A percentile compares a stretch with the other conserved stretches of the same genome.
Evolutionary conservation across 495 filamentous ascomycete species (phyloP).

Genomic region (Penicillium pancosmium): DNA sequence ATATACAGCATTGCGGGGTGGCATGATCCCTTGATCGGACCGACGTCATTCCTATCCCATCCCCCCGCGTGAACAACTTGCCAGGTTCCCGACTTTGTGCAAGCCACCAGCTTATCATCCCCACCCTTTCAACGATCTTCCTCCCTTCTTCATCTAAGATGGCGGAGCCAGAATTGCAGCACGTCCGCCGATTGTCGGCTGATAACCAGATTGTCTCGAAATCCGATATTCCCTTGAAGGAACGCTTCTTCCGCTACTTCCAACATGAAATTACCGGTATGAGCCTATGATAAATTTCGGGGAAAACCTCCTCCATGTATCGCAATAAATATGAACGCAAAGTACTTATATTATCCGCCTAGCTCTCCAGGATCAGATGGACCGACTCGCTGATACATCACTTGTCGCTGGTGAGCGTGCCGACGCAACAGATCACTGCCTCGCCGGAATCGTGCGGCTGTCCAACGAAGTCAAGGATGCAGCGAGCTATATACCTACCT

Average conservation of each 20-base stretch:
- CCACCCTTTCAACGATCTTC: not conserved
- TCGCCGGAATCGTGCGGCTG: conserved; percentile 65
- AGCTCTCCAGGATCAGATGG: conserved; percentile 67
- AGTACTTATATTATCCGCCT: conserved; percentile 17
- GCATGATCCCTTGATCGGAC: conserved; percentile 24
- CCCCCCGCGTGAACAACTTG: conserved; percentile 11
- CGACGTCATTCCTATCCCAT: conserved; percentile 33
- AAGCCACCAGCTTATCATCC: conserved; percentile 2
- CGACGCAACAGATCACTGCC: conserved; percentile 68
- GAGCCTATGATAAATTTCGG: not conserved
- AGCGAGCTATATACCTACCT: conserved; percentile 68
- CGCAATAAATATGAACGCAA: not conserved
- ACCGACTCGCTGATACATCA: conserved; percentile 52
- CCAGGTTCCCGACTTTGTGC: conserved; percentile 2
- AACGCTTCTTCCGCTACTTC: conserved; percentile 79
- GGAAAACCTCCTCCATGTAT: too few relatives aligned
- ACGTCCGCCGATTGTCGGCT: conserved; percentile 40
- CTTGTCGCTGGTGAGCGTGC: conserved; percentile 59
- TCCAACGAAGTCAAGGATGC: conserved; percentile 71
- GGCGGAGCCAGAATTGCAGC: conserved; percentile 35
- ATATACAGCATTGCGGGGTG: conserved; percentile 21
- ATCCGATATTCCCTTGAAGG: conserved; percentile 58
- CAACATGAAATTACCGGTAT: conserved; percentile 71
- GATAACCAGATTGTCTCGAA: conserved; percentile 46
- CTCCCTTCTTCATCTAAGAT: conserved; percentile 22